These are phyloP conservation scores for Fusarium transvaalense DNA, from an alignment of 2,329 filamentous ascomycete species.

Conservation along the genomic window DNA sequence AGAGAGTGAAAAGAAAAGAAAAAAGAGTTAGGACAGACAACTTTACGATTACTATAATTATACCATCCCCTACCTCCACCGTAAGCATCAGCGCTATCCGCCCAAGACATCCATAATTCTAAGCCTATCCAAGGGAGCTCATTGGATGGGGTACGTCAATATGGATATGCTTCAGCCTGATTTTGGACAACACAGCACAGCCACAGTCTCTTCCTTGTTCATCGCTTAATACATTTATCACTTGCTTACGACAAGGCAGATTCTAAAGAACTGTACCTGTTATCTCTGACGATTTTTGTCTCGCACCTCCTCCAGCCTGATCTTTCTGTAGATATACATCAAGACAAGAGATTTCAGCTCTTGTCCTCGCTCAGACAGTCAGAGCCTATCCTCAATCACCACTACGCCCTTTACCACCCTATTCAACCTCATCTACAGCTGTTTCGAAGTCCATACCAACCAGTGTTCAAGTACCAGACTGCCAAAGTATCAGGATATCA, in stretches of 20 bases:
- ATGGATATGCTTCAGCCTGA: not conserved
- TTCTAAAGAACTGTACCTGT: not conserved
- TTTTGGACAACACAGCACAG: not conserved
- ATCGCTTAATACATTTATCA: not conserved
- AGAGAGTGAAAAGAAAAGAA: no score
- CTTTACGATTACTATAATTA: not conserved
- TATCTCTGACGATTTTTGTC: not conserved
- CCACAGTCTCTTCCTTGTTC: not conserved
- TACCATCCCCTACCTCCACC: not conserved
- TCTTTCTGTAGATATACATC: no score
- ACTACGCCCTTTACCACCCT: not conserved
- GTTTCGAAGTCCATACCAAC: not conserved
- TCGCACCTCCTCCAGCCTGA: not conserved
- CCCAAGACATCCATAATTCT: not conserved
- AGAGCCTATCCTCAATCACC: no score
- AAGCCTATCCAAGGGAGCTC: not conserved
- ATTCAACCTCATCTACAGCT: not conserved
- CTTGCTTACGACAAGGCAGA: no score
- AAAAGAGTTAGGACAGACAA: not conserved
- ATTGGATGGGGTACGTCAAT: not conserved
- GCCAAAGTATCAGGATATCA: not conserved
- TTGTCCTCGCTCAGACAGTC: not conserved
- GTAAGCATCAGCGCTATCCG: not conserved
- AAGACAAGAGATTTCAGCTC: no score
- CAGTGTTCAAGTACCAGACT: not conserved